phyloP scores from a whole-genome alignment of 768 basidiomycete genomes.

The Pleurotus djamor region DNA sequence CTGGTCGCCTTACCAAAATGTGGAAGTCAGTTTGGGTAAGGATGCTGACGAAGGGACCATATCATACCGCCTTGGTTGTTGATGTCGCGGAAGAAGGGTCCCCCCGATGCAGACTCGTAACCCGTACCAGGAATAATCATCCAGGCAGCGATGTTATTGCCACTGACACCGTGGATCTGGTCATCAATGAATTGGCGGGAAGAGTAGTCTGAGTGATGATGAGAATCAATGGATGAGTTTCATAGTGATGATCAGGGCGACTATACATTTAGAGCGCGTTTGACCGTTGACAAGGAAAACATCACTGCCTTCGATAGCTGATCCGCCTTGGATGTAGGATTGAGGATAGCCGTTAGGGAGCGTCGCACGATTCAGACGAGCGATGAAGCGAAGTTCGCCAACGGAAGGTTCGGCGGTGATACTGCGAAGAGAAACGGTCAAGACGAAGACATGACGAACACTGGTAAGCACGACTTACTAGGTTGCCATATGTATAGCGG shows the following conservation, averaged over 20 bases:
- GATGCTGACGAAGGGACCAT: not conserved
- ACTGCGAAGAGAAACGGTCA: constrained; percentile 11
- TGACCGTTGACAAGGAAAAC: constrained; percentile 27
- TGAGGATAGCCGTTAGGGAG: constrained; percentile 23
- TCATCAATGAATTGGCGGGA: constrained; percentile 33
- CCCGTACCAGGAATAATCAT: constrained; percentile 31
- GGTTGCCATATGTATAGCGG: constrained; percentile 36
- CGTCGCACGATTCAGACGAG: constrained; percentile 24
- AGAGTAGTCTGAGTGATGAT: constrained; percentile 20
- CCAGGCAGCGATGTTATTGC: constrained; percentile 22
- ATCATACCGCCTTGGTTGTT: constrained; percentile 29
- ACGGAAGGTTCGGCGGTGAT: constrained; percentile 30
- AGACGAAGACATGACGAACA: not conserved
- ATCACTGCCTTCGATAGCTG: constrained; percentile 33
- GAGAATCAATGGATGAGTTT: not conserved
- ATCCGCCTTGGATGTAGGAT: constrained; percentile 26
- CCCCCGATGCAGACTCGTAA: constrained; percentile 27
- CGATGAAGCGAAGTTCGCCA: constrained; percentile 35
- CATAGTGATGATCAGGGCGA: not conserved
- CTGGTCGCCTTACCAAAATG: constrained; percentile 18
- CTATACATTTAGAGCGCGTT: constrained; percentile 26
- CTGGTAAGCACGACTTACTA: constrained; percentile 18
- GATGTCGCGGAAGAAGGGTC: constrained; percentile 33
- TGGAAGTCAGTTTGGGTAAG: not conserved
- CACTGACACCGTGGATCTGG: constrained; percentile 29